These are phyloP conservation scores for Mortierella sp. DNA, from an alignment of 371 early-diverging fungal species.

Conservation along the genomic window DNA sequence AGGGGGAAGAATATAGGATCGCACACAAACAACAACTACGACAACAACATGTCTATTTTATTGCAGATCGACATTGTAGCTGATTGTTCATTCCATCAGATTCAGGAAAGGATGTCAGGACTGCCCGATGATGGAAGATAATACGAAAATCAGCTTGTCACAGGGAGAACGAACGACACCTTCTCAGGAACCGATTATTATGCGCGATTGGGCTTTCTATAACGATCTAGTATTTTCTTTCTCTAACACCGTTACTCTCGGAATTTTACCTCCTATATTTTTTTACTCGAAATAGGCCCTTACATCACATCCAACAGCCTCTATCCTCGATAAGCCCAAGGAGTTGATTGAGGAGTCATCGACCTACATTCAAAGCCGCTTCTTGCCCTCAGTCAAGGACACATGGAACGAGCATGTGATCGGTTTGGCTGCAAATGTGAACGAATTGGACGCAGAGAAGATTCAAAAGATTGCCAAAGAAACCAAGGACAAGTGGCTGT, in stretches of 20 bases:
- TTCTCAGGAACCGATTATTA: background rate
- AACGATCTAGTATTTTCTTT: background rate
- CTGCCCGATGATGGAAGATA: background rate
- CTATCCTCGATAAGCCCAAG: constrained; percentile 56
- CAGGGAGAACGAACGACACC: too few relatives aligned
- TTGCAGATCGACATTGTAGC: too few relatives aligned
- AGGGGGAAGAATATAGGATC: background rate
- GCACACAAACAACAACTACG: too few relatives aligned
- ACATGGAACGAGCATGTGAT: constrained; percentile 56
- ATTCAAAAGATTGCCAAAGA: constrained; percentile 56
- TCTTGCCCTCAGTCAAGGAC: constrained; percentile 53
- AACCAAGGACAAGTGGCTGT: constrained; percentile 58
- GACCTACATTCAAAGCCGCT: constrained; percentile 32
- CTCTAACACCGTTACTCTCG: background rate
- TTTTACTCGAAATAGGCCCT: constrained; percentile 22
- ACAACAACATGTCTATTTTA: too few relatives aligned
- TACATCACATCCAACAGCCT: constrained; percentile 56
- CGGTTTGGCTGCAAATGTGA: constrained; percentile 48
- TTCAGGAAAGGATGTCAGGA: background rate
- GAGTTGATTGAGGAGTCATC: constrained; percentile 52
- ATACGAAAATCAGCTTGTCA: too few relatives aligned
- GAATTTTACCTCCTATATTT: background rate
- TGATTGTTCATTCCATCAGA: background rate
- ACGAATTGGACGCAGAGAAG: constrained; percentile 54
- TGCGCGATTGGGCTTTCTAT: too few relatives aligned